Conservation (phyloP, 805 yeast species). For the Hanseniaspora mollemarum region DNA sequence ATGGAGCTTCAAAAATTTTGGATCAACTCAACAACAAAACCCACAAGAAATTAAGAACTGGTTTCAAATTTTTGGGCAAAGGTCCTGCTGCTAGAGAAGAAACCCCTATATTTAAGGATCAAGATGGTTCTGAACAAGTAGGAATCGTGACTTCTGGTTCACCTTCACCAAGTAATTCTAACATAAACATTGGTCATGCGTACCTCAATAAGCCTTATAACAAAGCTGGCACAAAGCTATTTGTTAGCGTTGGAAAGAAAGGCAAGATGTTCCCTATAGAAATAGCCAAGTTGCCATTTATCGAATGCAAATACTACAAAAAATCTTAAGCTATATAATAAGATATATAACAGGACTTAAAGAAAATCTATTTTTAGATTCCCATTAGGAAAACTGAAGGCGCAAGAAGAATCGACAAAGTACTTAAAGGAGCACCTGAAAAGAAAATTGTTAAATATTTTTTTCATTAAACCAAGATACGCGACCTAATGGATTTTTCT, state of each 20-base stretch:
- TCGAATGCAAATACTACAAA: constrained; percentile 59
- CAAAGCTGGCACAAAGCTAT: constrained; percentile 62
- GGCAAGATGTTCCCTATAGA: constrained; percentile 68
- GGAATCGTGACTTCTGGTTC: constrained; percentile 48
- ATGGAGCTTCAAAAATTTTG: constrained; percentile 63
- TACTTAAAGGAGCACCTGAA: too few relatives aligned
- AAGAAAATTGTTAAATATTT: too few relatives aligned
- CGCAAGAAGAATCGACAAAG: too few relatives aligned
- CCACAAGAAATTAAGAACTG: constrained; percentile 54
- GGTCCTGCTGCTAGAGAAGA: constrained; percentile 94
- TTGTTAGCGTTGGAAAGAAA: constrained; percentile 54
- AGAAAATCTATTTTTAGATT: too few relatives aligned
- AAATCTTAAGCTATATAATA: not conserved
- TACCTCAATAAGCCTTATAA: constrained; percentile 60
- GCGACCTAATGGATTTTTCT: too few relatives aligned
- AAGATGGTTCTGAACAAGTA: constrained; percentile 45
- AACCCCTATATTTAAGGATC: constrained; percentile 41
- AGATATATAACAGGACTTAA: too few relatives aligned
- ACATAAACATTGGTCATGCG: constrained; percentile 80
- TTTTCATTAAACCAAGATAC: too few relatives aligned
- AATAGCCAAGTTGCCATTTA: constrained; percentile 78
- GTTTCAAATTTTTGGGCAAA: constrained; percentile 44
- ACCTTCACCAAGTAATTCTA: constrained; percentile 57
- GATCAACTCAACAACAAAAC: constrained; percentile 59
- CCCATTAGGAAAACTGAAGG: too few relatives aligned